These are phyloP conservation scores for Emericellopsis cladophorae DNA, from an alignment of 2,329 filamentous ascomycete genomes.

Conservation along the genomic window DNA sequence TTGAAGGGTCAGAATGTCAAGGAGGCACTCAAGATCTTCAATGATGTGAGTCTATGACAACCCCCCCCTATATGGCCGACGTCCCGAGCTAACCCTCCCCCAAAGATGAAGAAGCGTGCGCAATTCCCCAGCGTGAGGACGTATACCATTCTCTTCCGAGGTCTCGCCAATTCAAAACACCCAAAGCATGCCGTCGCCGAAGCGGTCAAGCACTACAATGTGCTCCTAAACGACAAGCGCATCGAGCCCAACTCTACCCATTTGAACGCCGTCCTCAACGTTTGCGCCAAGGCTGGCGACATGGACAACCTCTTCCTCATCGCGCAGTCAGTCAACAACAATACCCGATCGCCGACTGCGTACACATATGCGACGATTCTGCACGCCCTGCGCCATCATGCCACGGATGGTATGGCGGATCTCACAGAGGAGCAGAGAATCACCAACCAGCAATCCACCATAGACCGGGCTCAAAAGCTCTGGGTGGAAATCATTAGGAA, in stretches of 20 bases:
- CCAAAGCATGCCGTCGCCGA: constrained; percentile 48
- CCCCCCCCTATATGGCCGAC: not conserved
- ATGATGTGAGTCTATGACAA: constrained; percentile 48
- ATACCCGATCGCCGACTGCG: constrained; percentile 48
- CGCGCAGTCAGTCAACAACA: constrained; percentile 56
- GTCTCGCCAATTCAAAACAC: constrained; percentile 51
- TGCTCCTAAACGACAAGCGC: constrained; percentile 50
- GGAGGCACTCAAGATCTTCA: constrained; percentile 68
- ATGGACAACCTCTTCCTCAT: constrained; percentile 73
- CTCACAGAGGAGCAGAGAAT: constrained; percentile 10
- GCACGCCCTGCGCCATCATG: constrained; percentile 50
- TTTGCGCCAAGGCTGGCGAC: constrained; percentile 63
- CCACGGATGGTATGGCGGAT: constrained; percentile 1
- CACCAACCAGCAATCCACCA: constrained; percentile 10
- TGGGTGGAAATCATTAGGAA: constrained; percentile 72
- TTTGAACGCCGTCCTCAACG: constrained; percentile 75
- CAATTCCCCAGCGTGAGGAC: constrained; percentile 72
- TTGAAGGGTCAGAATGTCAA: constrained; percentile 48
- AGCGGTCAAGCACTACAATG: constrained; percentile 65
- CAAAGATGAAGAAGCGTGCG: constrained; percentile 85
- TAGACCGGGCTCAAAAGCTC: constrained; percentile 29
- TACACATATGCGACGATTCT: constrained; percentile 75
- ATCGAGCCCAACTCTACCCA: constrained; percentile 69
- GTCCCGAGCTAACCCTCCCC: constrained; percentile 1
- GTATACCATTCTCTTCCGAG: constrained; percentile 72